A percentile compares a stretch with the other conserved stretches of the same genome.
phyloP scores from a whole-genome alignment of 2,329 filamentous ascomycete species.

The Fusarium phyllophilum region DNA sequence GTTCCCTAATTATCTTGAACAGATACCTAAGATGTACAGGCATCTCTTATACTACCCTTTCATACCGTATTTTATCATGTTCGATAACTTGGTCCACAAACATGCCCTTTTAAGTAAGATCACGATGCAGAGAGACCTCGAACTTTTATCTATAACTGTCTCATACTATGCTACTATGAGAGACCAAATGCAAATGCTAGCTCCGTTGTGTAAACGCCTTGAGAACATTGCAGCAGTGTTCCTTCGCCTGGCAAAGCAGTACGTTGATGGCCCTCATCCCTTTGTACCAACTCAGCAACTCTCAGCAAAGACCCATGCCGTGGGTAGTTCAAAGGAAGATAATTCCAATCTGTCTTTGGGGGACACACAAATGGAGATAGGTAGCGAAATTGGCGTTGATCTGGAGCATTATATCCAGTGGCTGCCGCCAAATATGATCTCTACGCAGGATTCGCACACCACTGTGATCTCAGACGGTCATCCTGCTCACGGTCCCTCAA shows the following conservation, averaged over 20 bases:
- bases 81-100: neutral
- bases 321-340: no score
- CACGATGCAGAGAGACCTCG: neutral
- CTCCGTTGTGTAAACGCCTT: neutral
- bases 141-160: neutral
- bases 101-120: neutral
- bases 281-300: fast-evolving
- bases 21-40: neutral
- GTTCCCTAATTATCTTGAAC: fast-evolving
- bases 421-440: neutral
- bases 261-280: fast-evolving
- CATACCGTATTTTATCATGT: slow-evolving; percentile 19
- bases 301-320: neutral
- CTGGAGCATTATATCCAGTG: neutral
- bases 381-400: fast-evolving
- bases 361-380: neutral
- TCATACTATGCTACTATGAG: neutral
- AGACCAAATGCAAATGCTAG: neutral
- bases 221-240: neutral
- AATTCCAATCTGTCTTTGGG: no score
- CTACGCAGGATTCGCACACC: neutral
- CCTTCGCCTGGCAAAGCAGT: neutral
- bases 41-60: slow-evolving; percentile 16
- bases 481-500: fast-evolving
- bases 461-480: fast-evolving